These are phyloP conservation scores for Macrophomina tecta DNA, from an alignment of 2,329 filamentous ascomycete species.

Conservation along the genomic window DNA sequence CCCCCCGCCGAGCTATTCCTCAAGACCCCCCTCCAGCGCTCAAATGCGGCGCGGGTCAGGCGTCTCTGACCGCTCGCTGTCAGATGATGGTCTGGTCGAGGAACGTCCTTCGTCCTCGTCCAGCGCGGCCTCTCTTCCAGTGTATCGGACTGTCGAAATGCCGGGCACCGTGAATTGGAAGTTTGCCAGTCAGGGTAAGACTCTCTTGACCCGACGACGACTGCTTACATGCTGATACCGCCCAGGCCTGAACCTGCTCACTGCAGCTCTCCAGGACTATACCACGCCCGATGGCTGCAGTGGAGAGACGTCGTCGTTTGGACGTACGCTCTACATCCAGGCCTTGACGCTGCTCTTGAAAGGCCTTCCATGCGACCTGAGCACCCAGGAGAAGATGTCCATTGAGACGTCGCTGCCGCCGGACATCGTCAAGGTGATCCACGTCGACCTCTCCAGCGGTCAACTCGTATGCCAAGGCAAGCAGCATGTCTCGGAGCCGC, in stretches of 20 bases:
- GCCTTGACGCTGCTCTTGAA: conserved; percentile 68
- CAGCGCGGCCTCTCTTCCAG: conserved; percentile 33
- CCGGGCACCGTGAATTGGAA: conserved; percentile 57
- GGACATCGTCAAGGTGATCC: conserved; percentile 30
- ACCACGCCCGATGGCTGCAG: conserved; percentile 37
- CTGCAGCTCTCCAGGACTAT: conserved; percentile 54
- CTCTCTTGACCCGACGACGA: not conserved
- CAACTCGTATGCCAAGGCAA: conserved; percentile 26
- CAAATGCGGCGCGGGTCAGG: conserved; percentile 34
- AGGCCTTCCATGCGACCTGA: conserved; percentile 65
- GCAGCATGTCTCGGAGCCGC: conserved; percentile 22
- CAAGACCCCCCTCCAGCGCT: conserved; percentile 35
- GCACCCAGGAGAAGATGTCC: conserved; percentile 59
- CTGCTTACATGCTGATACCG: not conserved
- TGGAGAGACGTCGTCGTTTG: conserved; percentile 52
- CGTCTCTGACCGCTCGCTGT: conserved; percentile 30
- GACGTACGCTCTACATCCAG: conserved; percentile 69
- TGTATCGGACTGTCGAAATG: conserved; percentile 37
- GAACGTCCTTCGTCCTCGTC: conserved; percentile 31
- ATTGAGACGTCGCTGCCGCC: conserved; percentile 60
- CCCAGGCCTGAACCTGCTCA: conserved; percentile 55
- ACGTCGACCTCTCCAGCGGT: conserved; percentile 33
- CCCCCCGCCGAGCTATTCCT: conserved; percentile 47
- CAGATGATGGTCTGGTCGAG: conserved; percentile 23
- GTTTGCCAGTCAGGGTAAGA: conserved; percentile 57